Conservation (phyloP, 495 filamentous ascomycete species). For the Aspergillus indologenus region DNA sequence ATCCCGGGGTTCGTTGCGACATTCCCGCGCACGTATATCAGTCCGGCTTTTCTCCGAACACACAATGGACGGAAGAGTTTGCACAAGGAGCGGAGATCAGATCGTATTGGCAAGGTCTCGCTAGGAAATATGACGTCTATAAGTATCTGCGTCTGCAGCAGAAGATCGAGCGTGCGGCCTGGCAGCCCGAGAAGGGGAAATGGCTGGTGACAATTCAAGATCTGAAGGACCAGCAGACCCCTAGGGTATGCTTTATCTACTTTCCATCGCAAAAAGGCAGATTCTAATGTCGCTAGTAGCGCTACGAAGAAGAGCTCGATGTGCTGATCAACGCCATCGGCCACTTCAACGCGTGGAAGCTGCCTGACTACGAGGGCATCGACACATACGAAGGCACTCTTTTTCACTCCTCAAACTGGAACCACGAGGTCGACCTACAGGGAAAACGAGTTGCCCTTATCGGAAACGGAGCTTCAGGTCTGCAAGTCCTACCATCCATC, state of each 20-base stretch:
- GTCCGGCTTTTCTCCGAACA: conserved; percentile 61
- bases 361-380: conserved; percentile 52
- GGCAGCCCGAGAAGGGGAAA: conserved; percentile 48
- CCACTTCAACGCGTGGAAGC: conserved; percentile 53
- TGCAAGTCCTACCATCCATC: conserved; percentile 54
- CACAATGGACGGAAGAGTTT: conserved; percentile 63
- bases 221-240: conserved; percentile 26
- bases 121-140: conserved; percentile 60
- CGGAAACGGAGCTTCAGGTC: conserved; percentile 56
- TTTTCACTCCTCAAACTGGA: conserved; percentile 55
- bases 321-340: conserved; percentile 60
- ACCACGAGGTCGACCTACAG: conserved; percentile 43
- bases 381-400: conserved; percentile 45
- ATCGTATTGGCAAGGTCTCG: conserved; percentile 60
- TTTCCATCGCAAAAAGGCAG: background rate
- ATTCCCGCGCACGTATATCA: conserved; percentile 71
- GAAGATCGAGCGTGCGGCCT: conserved; percentile 50
- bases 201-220: conserved; percentile 50
- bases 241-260: conserved; percentile 21
- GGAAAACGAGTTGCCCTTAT: conserved; percentile 60
- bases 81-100: conserved; percentile 62
- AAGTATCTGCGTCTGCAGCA: conserved; percentile 49
- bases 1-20: conserved; percentile 60
- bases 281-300: conserved; percentile 21
- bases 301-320: conserved; percentile 54